phyloP scores from a whole-genome alignment of 257 asterid genomes.

The Scutellaria baicalensis region DNA sequence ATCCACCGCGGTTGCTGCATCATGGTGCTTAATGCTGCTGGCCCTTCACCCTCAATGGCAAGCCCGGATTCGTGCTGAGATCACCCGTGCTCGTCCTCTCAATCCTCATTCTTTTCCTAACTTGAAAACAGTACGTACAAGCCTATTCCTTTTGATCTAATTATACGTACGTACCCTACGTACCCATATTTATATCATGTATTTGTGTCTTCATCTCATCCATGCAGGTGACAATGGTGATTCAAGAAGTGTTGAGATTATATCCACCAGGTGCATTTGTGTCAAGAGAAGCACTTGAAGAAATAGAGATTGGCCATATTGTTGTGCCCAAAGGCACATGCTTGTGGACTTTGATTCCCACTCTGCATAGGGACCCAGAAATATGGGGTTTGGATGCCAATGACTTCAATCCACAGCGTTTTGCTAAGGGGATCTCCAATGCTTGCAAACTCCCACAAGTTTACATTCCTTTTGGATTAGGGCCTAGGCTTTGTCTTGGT shows the following conservation, averaged over 20 bases:
- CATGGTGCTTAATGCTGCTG: constrained; percentile 83
- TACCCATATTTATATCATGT: no score
- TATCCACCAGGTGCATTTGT: constrained; percentile 91
- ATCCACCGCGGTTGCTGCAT: constrained; percentile 76
- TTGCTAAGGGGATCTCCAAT: constrained; percentile 45
- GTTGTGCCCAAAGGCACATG: constrained; percentile 74
- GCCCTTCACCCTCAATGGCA: constrained; percentile 88
- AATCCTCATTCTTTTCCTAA: constrained; percentile 50
- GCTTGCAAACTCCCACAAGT: constrained; percentile 73
- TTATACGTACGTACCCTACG: no score
- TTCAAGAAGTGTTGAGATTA: constrained; percentile 63
- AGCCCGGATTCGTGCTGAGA: constrained; percentile 46
- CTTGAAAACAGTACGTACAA: constrained; percentile 74
- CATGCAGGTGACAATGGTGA: constrained; percentile 67
- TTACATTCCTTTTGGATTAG: constrained; percentile 73
- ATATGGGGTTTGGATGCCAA: constrained; percentile 67
- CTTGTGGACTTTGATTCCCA: constrained; percentile 75
- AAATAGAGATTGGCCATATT: constrained; percentile 47
- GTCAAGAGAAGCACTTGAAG: constrained; percentile 74
- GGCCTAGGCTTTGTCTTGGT: constrained; percentile 76
- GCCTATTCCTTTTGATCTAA: no score
- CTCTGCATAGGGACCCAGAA: constrained; percentile 62
- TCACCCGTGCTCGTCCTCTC: constrained; percentile 24
- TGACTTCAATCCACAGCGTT: constrained; percentile 73
- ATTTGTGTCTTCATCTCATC: no score